Base-by-base conservation (phyloP, 108 stramenopile genomes). In the Discostella stelligeroides region DNA sequence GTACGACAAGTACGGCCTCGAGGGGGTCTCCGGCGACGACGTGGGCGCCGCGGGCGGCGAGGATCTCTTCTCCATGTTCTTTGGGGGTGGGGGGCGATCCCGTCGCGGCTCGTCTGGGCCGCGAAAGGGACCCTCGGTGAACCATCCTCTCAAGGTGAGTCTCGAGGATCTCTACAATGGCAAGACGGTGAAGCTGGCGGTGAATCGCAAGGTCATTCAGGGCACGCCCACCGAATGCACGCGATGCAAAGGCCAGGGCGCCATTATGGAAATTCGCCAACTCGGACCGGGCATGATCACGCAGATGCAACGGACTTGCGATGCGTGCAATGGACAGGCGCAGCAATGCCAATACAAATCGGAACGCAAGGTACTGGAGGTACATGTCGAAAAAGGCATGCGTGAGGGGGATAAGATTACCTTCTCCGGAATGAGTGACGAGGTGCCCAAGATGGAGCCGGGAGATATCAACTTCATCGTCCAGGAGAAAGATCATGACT, bases 31-130 rank as follows among this genome's bases (percentile, higher is more conserved):
- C 17, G 87, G 84, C 23, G 95, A 86, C 15, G 86, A 81, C 43
- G 84, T 81, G 42, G 74, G 82, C n/a, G 71, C 81, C 4, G 82
- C 79, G 17, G 86, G 84, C 42, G 91, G 88, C 3, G 97, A 96
- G 62, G 97, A 99, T 68, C 80, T 98, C 63, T 99, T 99, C 79
- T 82, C 83, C 83, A 94, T 97, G 94, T 97, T 99, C 81, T 98
- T 98, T 62, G 98, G n/a, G n/a, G n/a, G 96, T 20, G 76, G 90
- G 27, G 76, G 85, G 14, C 39, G 83, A 59, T 73, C 66, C 28
- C 30, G 82, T 21, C 80, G 82, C 37, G 30, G n/a, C n/a, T n/a
- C 54, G 4, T 55, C 81, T 15, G 95, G 88, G 55, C 96, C 95
- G 0, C 87, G 92, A 51, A 97, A 97, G 83, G 97, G 97, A 10